phyloP scores from a whole-genome alignment of 2,329 filamentous ascomycete genomes.

The Sporothrix dimorphospora region DNA sequence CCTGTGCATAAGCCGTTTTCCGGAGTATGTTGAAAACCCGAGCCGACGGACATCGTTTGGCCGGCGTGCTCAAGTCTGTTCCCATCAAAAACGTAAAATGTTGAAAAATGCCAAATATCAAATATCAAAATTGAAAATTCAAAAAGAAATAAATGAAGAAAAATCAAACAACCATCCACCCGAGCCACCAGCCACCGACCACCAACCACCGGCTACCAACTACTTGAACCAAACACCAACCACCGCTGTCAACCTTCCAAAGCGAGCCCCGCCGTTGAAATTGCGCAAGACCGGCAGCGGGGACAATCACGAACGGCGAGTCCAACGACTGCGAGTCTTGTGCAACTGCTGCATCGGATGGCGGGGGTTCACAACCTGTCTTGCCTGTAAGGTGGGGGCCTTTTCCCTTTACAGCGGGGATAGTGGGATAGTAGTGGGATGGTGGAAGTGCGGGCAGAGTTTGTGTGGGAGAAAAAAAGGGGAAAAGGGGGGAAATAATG shows the following conservation, averaged over 20 bases:
- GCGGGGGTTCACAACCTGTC: neutral
- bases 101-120: neutral
- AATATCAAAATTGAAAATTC: neutral
- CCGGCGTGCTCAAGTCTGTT: neutral
- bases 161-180: constrained; percentile 12
- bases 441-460: constrained; percentile 7
- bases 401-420: neutral
- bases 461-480: neutral
- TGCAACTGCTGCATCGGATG: neutral
- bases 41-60: constrained; percentile 4
- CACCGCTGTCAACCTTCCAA: neutral
- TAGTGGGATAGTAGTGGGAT: neutral
- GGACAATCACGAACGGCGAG: neutral
- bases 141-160: neutral
- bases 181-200: neutral
- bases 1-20: neutral
- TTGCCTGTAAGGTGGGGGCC: neutral
- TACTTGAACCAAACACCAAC: neutral
- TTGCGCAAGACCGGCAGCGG: neutral
- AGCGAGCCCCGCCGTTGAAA: neutral
- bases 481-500: constrained; percentile 4
- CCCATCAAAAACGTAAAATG: neutral
- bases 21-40: constrained; percentile 1
- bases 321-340: neutral
- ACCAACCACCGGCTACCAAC: neutral